These are phyloP conservation scores for Zostera marina DNA, from an alignment of 116 monocot species.

Conservation along the genomic window DNA sequence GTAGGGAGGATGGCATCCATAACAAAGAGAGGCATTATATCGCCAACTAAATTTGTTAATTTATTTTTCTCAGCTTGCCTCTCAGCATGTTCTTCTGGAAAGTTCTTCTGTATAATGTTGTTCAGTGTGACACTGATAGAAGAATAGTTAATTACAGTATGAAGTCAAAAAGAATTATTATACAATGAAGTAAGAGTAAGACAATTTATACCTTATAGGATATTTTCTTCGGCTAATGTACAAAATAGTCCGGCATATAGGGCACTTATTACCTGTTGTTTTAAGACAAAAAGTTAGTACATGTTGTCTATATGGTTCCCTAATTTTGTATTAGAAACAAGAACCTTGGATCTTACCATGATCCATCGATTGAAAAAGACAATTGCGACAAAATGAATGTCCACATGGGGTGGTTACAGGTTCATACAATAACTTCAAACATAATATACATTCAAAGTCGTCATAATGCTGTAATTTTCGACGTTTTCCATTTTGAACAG, in stretches of 20 bases:
- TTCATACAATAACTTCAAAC: slow-evolving; percentile 46
- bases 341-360: slow-evolving; percentile 50
- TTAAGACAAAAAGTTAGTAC: not conserved
- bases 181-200: not conserved
- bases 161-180: not conserved
- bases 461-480: not conserved
- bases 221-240: slow-evolving; percentile 80
- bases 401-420: slow-evolving; percentile 99
- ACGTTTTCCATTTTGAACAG: not conserved
- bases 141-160: not conserved
- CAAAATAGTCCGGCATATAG: slow-evolving; percentile 86
- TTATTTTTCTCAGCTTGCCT: slow-evolving; percentile 67
- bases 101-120: slow-evolving; percentile 81
- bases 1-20: slow-evolving; percentile 96
- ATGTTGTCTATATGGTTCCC: not conserved
- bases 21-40: slow-evolving; percentile 91
- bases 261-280: slow-evolving; percentile 79
- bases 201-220: slow-evolving; percentile 60
- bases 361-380: slow-evolving; percentile 91
- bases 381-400: slow-evolving; percentile 88
- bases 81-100: slow-evolving; percentile 73
- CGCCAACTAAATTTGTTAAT: slow-evolving; percentile 41
- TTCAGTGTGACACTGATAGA: slow-evolving; percentile 81
- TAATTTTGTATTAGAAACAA: not conserved
- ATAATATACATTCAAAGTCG: slow-evolving; percentile 1